phyloP scores from a whole-genome alignment of 2,329 filamentous ascomycete genomes.

The Fusarium tjaetaba region DNA sequence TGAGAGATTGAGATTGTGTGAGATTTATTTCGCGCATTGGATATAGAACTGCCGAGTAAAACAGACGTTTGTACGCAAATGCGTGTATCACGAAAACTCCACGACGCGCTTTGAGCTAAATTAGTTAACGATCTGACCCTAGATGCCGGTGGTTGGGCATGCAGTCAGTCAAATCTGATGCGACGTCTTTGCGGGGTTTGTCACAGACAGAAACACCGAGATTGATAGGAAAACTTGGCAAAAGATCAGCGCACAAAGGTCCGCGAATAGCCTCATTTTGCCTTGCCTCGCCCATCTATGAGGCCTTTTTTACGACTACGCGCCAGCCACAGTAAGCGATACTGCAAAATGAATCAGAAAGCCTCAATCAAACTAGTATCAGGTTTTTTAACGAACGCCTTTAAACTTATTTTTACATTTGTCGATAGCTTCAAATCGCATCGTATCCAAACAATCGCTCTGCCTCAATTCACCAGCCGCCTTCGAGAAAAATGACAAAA shows the following conservation, averaged over 20 bases:
- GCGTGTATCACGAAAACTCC: background rate
- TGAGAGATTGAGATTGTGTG: background rate
- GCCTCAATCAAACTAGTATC: background rate
- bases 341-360: background rate
- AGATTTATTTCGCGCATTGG: background rate
- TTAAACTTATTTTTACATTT: background rate
- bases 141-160: conserved; percentile 21
- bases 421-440: background rate
- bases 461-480: conserved; percentile 9
- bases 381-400: background rate
- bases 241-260: conserved; percentile 2
- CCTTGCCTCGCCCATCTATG: background rate
- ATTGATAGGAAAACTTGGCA: conserved; percentile 14
- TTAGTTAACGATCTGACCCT: background rate
- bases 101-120: background rate
- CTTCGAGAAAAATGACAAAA: conserved; percentile 8
- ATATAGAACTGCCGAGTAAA: background rate
- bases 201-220: background rate
- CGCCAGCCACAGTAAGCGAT: conserved; percentile 14
- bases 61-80: background rate
- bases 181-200: conserved; percentile 17
- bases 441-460: background rate
- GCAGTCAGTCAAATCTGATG: conserved; percentile 15
- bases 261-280: conserved; percentile 25
- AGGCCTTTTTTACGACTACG: background rate